Evolutionary conservation across 2,329 filamentous ascomycete genomes (phyloP).

Genomic region (Phaeosphaeriaceae sp.): DNA sequence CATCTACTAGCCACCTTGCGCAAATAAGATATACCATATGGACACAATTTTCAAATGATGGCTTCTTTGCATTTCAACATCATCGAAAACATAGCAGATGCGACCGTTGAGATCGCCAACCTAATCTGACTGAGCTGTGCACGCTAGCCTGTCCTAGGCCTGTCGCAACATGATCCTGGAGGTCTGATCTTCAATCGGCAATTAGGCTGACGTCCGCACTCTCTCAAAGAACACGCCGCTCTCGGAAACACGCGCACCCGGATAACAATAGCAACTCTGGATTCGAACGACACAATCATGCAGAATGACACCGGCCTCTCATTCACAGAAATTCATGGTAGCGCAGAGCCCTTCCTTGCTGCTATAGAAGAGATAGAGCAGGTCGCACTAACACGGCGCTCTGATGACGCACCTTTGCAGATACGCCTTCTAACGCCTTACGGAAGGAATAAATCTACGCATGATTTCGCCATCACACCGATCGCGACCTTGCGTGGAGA

Average conservation of each 20-base stretch:
- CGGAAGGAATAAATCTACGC: too few species aligned
- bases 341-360: too few species aligned
- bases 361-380: too few species aligned
- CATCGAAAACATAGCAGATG: not conserved
- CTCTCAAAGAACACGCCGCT: not conserved
- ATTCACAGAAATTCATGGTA: too few species aligned
- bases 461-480: too few species aligned
- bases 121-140: not conserved
- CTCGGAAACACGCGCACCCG: too few species aligned
- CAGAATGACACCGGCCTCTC: not conserved
- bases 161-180: not conserved
- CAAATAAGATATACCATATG: not conserved
- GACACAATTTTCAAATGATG: not conserved
- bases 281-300: not conserved
- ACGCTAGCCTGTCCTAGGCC: not conserved
- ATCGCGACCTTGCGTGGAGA: not conserved
- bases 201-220: not conserved
- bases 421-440: too few species aligned
- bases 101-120: not conserved
- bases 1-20: not conserved
- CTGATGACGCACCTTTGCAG: too few species aligned
- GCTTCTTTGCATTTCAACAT: not conserved
- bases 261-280: not conserved
- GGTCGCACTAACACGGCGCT: too few species aligned
- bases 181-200: not conserved